These are phyloP conservation scores for Lotmaria passim DNA, from an alignment of 208 protist genomes.

Conservation along the genomic window DNA sequence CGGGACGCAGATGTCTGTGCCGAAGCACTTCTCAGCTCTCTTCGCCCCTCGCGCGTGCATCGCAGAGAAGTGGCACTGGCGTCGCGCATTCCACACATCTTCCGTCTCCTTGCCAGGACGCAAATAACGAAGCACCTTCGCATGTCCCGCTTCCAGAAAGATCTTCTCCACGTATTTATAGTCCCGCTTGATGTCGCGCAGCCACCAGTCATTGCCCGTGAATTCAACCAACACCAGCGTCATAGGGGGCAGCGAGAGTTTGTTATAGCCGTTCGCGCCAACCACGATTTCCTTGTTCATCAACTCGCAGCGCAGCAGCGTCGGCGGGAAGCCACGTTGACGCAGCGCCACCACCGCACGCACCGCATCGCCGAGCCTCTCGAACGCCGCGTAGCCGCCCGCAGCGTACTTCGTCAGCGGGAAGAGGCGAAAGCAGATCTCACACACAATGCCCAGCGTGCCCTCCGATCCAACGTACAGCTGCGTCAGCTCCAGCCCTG, in stretches of 20 bases:
- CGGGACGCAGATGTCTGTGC: constrained; percentile 90
- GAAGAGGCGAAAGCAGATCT: constrained; percentile 75
- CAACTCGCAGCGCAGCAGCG: constrained; percentile 75
- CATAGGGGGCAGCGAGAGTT: constrained; percentile 40
- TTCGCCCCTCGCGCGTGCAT: constrained; percentile 34
- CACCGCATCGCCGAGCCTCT: constrained; percentile 48
- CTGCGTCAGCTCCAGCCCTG: constrained; percentile 90
- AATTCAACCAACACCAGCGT: constrained; percentile 84
- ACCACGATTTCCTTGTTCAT: constrained; percentile 57
- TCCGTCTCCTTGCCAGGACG: constrained; percentile 45
- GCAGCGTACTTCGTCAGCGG: constrained; percentile 45
- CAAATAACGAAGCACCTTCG: constrained; percentile 44
- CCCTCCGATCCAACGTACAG: constrained; percentile 91
- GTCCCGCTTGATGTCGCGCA: constrained; percentile 67
- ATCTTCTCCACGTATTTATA: constrained; percentile 45
- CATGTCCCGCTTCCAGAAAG: constrained; percentile 38
- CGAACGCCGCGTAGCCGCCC: constrained; percentile 57
- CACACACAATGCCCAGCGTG: constrained; percentile 87
- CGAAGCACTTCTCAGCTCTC: constrained; percentile 40
- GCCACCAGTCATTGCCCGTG: constrained; percentile 48
- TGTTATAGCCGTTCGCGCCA: constrained; percentile 59
- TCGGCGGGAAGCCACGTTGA: constrained; percentile 49
- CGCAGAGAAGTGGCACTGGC: constrained; percentile 39
- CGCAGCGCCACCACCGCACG: constrained; percentile 56
- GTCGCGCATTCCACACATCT: constrained; percentile 44